Base-by-base conservation (phyloP, 805 yeast species). In the Hanseniaspora jakobsenii region DNA sequence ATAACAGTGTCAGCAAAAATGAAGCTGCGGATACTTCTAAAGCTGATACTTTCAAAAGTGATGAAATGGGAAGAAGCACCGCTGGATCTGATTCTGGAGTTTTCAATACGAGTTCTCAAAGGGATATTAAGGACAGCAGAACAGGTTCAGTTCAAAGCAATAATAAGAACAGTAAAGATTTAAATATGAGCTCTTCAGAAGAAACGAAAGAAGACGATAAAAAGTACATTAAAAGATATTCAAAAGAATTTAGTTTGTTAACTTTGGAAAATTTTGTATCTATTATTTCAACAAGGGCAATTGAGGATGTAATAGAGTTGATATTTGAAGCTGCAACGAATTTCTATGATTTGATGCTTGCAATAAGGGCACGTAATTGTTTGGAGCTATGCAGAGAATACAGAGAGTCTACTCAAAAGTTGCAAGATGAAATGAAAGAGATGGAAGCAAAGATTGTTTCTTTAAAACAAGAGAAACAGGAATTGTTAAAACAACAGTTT, bases 271-370 rank as follows among this genome's bases (percentile, higher is more conserved):
- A 69, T 36, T 55, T 78, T 45, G 73, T 78, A 0, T 67, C 76
- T 0, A 73, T 78, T 2, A 64, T 67, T 42, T 65, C 80, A 0
- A 70, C 74, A 2, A 66, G 74, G 12, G 77, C 85, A 4, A 64
- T 71, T 12, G 77, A 73, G 48, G 60, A 64, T 35, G 64, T 75
- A 5, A 65, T 81, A 32, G 78, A 77, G 48, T 57, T 75, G 36
- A 70, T 81, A 35, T 74, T 72, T 52, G 83, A 81, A 50, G 63
- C 73, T 4, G 77, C 80, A 1, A 72, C 77, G 0, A 57, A 78
- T 34, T 74, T 74, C 0, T 71, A 77, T 48, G 89, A 81, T 54
- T 65, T 76, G 61, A 76, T 77, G 52, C 58, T 81, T 48, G 69
- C 79, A 68, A 48, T 60, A 1, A 51, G 64, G 29, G 58, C 59